Conservation (phyloP, 2,329 filamentous ascomycete species). For the Boeremia exigua region DNA sequence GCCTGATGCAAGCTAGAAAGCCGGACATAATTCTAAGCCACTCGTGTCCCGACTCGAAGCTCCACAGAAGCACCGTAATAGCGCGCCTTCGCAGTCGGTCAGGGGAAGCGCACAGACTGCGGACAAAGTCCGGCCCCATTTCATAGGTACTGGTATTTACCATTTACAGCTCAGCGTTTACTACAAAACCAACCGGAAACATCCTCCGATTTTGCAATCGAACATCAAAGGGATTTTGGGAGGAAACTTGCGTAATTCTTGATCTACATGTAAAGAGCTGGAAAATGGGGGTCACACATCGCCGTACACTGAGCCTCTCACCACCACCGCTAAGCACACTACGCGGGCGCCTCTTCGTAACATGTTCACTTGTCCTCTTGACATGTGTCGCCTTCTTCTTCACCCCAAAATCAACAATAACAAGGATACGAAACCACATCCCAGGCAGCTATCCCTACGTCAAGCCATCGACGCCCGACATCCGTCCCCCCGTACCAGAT, state of each 20-base stretch:
- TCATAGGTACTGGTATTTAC: neutral
- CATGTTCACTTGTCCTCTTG: neutral
- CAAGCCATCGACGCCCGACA: neutral
- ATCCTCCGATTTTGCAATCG: neutral
- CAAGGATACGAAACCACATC: neutral
- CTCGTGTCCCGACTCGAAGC: neutral
- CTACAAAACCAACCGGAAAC: neutral
- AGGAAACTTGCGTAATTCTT: too few species aligned
- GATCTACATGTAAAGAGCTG: too few species aligned
- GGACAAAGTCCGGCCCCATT: slow-evolving; percentile 9
- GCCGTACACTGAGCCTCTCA: neutral
- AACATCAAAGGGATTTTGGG: neutral
- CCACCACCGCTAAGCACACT: neutral
- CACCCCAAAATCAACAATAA: neutral
- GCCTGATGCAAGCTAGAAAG: neutral
- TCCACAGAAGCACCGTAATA: neutral
- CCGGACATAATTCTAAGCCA: neutral
- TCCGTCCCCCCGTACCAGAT: slow-evolving; percentile 3
- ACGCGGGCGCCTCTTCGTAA: neutral
- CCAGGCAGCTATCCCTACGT: slow-evolving; percentile 20
- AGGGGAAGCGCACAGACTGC: slow-evolving; percentile 17
- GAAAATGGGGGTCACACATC: neutral
- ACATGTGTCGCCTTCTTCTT: neutral
- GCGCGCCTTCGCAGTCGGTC: neutral
- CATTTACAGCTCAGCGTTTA: neutral